phyloP scores from a whole-genome alignment of 208 protist genomes.

The Trypanosoma vivax region DNA sequence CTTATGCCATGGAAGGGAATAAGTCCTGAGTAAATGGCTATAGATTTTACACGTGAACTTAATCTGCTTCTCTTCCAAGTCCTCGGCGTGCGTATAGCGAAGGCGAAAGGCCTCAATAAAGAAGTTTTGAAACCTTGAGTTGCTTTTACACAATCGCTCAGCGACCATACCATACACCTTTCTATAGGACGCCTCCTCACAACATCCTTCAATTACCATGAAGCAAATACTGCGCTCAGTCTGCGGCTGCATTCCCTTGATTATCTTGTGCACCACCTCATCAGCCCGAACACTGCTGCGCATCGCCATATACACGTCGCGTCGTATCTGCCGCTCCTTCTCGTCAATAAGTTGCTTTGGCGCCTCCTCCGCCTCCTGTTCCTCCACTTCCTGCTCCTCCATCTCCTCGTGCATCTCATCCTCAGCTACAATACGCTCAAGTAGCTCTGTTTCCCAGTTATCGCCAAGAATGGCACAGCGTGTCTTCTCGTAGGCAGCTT shows the following conservation, averaged over 20 bases:
- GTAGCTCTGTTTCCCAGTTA: slow-evolving; percentile 72
- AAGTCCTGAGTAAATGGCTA: slow-evolving; percentile 93
- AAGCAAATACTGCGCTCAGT: slow-evolving; percentile 83
- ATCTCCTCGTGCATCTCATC: slow-evolving; percentile 34
- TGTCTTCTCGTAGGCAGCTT: slow-evolving; percentile 90
- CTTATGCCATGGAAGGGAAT: slow-evolving; percentile 92
- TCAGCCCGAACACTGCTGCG: slow-evolving; percentile 96
- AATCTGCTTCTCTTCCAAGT: slow-evolving; percentile 95
- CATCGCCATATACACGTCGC: slow-evolving; percentile 97
- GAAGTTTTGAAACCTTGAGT: slow-evolving; percentile 75
- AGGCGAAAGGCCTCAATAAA: slow-evolving; percentile 85
- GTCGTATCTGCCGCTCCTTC: slow-evolving; percentile 87
- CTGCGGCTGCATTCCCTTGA: slow-evolving; percentile 71
- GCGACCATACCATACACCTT: slow-evolving; percentile 94
- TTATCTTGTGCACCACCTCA: slow-evolving; percentile 98
- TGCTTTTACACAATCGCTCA: slow-evolving; percentile 95
- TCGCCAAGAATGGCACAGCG: slow-evolving; percentile 91
- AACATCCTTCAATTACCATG: slow-evolving; percentile 98
- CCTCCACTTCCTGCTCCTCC: slow-evolving; percentile 24
- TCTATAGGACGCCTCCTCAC: slow-evolving; percentile 94
- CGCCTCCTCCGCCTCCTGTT: neutral
- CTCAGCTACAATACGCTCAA: slow-evolving; percentile 51
- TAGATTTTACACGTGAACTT: slow-evolving; percentile 97
- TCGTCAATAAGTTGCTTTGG: slow-evolving; percentile 67
- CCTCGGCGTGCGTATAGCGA: slow-evolving; percentile 91